Percentiles rank a stretch among this genome's conserved stretches.
phyloP scores from a whole-genome alignment of 2,329 filamentous ascomycete genomes.

The Colletotrichum sp. region DNA sequence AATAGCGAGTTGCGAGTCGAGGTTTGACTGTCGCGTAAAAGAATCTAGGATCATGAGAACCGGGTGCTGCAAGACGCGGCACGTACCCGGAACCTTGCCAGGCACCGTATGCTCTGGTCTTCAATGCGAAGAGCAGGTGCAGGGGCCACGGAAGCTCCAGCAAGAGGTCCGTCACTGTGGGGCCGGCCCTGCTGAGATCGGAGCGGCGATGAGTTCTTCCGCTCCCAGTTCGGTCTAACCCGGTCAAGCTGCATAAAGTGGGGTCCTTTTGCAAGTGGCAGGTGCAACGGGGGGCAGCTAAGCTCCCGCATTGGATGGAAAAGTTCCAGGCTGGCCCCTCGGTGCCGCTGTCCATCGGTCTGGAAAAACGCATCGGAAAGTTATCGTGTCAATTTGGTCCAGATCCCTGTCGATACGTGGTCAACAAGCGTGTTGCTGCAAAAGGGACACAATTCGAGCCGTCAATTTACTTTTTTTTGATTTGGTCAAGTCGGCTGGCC shows the following conservation, averaged over 20 bases:
- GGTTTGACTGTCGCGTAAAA: conserved; percentile 11
- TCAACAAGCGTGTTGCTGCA: neutral
- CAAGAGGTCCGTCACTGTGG: neutral
- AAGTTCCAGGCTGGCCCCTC: neutral
- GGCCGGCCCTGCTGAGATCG: neutral
- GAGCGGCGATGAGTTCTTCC: neutral
- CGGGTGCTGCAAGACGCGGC: neutral
- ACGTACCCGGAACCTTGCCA: neutral
- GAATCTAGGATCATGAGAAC: neutral
- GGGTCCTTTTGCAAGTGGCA: neutral
- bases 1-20: neutral
- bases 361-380: conserved; percentile 25
- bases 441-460: conserved; percentile 18
- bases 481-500: neutral
- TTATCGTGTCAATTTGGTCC: conserved; percentile 24
- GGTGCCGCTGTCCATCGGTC: neutral
- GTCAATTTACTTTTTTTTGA: neutral
- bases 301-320: neutral
- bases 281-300: neutral
- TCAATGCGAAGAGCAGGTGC: neutral
- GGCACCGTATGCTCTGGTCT: neutral
- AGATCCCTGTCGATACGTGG: conserved; percentile 16
- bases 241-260: neutral
- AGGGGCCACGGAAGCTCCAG: neutral
- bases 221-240: neutral